Conservation (phyloP, 345 rosid genomes). For the Toxicodendron radicans region DNA sequence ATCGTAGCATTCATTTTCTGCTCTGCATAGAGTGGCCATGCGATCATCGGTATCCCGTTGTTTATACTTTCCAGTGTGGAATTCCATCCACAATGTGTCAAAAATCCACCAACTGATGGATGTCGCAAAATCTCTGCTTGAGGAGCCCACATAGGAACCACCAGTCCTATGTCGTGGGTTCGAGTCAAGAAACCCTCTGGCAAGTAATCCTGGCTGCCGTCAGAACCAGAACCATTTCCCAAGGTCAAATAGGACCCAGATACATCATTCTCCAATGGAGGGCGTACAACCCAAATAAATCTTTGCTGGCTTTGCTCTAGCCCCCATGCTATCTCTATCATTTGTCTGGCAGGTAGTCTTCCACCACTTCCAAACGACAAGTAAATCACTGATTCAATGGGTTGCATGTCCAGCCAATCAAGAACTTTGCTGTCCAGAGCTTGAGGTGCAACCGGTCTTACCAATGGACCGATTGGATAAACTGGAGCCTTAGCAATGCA, state of each 20-base stretch:
- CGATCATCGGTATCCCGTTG: slow-evolving; percentile 64
- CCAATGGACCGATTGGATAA: slow-evolving; percentile 39
- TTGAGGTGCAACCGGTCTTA: background rate
- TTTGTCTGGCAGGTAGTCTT: slow-evolving; percentile 38
- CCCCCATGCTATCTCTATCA: slow-evolving; percentile 43
- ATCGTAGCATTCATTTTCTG: slow-evolving; percentile 67
- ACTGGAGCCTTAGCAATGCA: slow-evolving; percentile 26
- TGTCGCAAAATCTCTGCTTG: slow-evolving; percentile 61
- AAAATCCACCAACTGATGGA: slow-evolving; percentile 58
- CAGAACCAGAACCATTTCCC: background rate
- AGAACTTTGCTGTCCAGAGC: slow-evolving; percentile 11
- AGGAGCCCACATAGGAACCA: slow-evolving; percentile 60
- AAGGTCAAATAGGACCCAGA: slow-evolving; percentile 29
- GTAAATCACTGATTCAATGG: slow-evolving; percentile 36
- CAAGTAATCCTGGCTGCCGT: background rate
- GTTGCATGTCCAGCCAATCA: slow-evolving; percentile 44
- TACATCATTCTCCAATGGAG: slow-evolving; percentile 38
- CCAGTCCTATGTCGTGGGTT: slow-evolving; percentile 39
- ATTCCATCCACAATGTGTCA: slow-evolving; percentile 81
- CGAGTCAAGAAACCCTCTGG: slow-evolving; percentile 26
- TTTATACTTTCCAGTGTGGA: slow-evolving; percentile 58
- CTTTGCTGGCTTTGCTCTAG: slow-evolving; percentile 33
- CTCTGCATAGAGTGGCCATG: slow-evolving; percentile 76
- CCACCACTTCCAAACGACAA: slow-evolving; percentile 55
- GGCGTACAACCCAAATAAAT: slow-evolving; percentile 46